Evolutionary conservation across 768 basidiomycete genomes (phyloP).

Genomic region (Boletellus sp.): DNA sequence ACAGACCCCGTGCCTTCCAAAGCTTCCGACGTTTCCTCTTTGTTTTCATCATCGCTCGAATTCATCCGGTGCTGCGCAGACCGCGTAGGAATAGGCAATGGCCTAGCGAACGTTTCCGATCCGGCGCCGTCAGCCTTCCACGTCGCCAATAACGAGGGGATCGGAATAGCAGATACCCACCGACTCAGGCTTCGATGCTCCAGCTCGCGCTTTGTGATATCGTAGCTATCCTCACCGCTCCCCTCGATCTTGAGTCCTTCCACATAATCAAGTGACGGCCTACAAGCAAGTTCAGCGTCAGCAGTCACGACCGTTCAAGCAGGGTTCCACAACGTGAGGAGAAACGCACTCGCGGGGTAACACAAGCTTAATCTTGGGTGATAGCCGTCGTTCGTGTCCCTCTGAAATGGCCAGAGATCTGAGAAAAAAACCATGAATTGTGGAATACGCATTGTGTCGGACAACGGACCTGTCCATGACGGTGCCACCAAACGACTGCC

Average conservation of each 20-base stretch:
- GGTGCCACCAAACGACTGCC: background rate
- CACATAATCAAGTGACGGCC: conserved; percentile 5
- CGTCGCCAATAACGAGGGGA: background rate
- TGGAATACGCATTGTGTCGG: background rate
- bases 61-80: background rate
- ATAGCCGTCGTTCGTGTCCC: background rate
- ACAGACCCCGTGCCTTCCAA: background rate
- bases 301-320: too few species aligned
- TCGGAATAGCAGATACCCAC: conserved; percentile 3
- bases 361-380: background rate
- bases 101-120: background rate
- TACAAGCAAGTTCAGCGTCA: background rate
- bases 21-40: background rate
- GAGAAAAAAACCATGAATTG: too few species aligned
- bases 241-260: background rate
- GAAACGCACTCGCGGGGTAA: conserved; percentile 4
- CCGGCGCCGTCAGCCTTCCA: too few species aligned
- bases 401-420: background rate
- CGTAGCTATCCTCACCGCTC: conserved; percentile 1
- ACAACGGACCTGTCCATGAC: background rate
- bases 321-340: background rate
- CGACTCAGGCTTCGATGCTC: conserved; percentile 1
- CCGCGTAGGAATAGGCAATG: background rate
- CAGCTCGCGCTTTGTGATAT: conserved; percentile 2
- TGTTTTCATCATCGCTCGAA: background rate